phyloP scores from a whole-genome alignment of 192 early-diverging fungal genomes.

The Linnemannia hyalina region DNA sequence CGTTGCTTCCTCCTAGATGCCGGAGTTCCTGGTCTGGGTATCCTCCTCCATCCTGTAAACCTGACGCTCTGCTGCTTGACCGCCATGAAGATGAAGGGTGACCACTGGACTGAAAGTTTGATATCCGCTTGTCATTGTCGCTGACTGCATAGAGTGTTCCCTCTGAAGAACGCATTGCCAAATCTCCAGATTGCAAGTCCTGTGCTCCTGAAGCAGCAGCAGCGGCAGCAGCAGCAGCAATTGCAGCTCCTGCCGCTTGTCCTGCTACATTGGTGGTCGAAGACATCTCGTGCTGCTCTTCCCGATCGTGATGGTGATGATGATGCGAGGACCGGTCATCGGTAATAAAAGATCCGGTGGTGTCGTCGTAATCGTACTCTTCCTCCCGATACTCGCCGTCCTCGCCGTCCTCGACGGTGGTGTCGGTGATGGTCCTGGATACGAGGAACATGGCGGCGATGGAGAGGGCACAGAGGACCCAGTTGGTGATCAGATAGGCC shows the following conservation, averaged over 20 bases:
- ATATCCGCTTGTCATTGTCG: neutral
- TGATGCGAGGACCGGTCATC: neutral
- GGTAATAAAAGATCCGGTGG: neutral
- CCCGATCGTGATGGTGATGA: neutral
- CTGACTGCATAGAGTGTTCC: slow-evolving; percentile 16
- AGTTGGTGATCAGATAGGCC: slow-evolving; percentile 49
- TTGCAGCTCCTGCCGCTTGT: neutral
- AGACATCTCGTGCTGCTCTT: slow-evolving; percentile 1
- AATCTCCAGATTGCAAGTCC: neutral
- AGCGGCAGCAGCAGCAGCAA: neutral
- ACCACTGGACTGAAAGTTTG: neutral
- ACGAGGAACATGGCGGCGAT: slow-evolving; percentile 53
- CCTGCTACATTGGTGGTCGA: neutral
- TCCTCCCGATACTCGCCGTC: slow-evolving; percentile 12
- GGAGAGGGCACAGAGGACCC: slow-evolving; percentile 50
- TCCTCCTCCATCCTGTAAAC: slow-evolving; percentile 8
- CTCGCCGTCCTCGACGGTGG: slow-evolving; percentile 27
- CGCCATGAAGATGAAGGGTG: neutral
- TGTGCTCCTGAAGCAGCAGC: neutral
- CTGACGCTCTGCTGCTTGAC: slow-evolving; percentile 13
- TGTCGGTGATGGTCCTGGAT: slow-evolving; percentile 46
- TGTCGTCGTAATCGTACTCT: slow-evolving; percentile 11
- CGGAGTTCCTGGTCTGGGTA: neutral
- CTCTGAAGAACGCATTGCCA: slow-evolving; percentile 4
- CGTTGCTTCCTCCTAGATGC: neutral